Conservation (phyloP, 768 basidiomycete species). For the Coprinopsis sp. region DNA sequence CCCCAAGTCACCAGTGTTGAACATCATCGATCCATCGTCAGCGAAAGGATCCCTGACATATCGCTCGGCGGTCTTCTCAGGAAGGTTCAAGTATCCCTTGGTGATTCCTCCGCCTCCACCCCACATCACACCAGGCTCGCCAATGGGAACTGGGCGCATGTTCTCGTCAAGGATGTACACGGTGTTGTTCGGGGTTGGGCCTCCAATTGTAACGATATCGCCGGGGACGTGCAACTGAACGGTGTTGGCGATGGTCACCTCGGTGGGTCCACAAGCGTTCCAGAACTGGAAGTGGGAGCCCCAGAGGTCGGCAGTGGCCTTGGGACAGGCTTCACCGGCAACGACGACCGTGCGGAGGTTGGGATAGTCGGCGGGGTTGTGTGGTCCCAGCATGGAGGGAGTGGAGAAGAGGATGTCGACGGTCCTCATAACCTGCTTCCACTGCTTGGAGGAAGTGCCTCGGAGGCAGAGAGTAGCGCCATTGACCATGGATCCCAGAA, state of each 20-base stretch:
- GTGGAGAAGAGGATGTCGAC: constrained; percentile 54
- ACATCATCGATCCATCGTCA: constrained; percentile 46
- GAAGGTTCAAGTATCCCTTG: constrained; percentile 53
- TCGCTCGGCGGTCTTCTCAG: constrained; percentile 49
- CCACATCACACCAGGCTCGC: constrained; percentile 47
- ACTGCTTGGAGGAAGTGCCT: constrained; percentile 49
- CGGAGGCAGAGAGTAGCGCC: constrained; percentile 51
- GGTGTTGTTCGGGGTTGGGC: constrained; percentile 50
- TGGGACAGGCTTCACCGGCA: constrained; percentile 53
- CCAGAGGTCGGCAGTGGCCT: constrained; percentile 44
- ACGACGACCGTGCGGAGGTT: constrained; percentile 50
- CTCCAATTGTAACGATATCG: constrained; percentile 41
- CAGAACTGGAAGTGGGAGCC: constrained; percentile 38
- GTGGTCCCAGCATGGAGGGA: constrained; percentile 48
- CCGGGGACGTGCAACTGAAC: constrained; percentile 43
- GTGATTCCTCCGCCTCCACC: constrained; percentile 56
- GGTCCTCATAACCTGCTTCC: constrained; percentile 45
- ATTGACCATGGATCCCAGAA: constrained; percentile 48
- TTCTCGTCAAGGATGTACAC: constrained; percentile 38
- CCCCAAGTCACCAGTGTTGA: constrained; percentile 61
- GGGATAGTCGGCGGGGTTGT: constrained; percentile 49
- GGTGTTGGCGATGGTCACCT: constrained; percentile 57
- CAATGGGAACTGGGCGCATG: constrained; percentile 31
- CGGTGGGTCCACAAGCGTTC: constrained; percentile 56
- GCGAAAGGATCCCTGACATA: constrained; percentile 49